phyloP scores from a whole-genome alignment of 164 flowering plant genomes.

The Santalum album region DNA sequence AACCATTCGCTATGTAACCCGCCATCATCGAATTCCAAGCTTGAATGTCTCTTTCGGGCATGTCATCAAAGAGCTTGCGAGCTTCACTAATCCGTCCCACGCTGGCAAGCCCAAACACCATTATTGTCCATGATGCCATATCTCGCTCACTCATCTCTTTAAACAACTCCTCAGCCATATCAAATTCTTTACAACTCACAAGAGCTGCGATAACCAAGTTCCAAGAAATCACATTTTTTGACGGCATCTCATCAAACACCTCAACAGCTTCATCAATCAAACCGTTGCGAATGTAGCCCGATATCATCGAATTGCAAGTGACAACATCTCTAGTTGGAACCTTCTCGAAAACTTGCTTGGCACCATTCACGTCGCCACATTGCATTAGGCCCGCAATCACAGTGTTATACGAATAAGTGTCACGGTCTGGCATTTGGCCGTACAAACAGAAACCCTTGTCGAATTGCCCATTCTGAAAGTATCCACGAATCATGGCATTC shows the following conservation, averaged over 20 bases:
- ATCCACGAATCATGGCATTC: slow-evolving; percentile 63
- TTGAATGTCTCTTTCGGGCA: slow-evolving; percentile 43
- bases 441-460: slow-evolving; percentile 28
- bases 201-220: slow-evolving; percentile 48
- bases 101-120: slow-evolving; percentile 38
- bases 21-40: slow-evolving; percentile 53
- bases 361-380: slow-evolving; percentile 28
- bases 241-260: slow-evolving; percentile 40
- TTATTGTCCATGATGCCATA: slow-evolving; percentile 51
- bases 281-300: slow-evolving; percentile 40
- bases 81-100: slow-evolving; percentile 40
- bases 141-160: slow-evolving; percentile 34
- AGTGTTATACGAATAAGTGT: slow-evolving; percentile 49
- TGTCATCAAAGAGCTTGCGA: slow-evolving; percentile 33
- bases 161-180: slow-evolving; percentile 35
- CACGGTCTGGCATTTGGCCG: slow-evolving; percentile 41
- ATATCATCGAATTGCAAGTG: slow-evolving; percentile 60
- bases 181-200: slow-evolving; percentile 19
- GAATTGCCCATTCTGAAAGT: slow-evolving; percentile 33
- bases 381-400: slow-evolving; percentile 50
- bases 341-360: slow-evolving; percentile 27
- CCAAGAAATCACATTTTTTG: slow-evolving; percentile 51
- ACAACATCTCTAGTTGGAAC: slow-evolving; percentile 49
- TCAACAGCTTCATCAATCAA: slow-evolving; percentile 33
- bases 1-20: slow-evolving; percentile 36